Conservation (phyloP, 352 stramenopile genomes). For the Pythium graminicola region DNA sequence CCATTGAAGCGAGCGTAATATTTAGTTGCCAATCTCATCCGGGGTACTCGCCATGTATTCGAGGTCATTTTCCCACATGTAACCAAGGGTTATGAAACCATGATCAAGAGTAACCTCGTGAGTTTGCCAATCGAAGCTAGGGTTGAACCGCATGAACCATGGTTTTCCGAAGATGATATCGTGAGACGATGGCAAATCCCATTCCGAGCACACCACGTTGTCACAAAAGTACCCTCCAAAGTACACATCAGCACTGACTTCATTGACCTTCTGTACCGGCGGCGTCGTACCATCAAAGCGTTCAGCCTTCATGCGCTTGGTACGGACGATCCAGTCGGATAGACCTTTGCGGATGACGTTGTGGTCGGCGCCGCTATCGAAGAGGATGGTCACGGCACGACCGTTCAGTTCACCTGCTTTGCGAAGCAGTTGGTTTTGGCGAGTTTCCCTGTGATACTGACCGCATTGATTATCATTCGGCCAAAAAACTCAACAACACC, state of each 20-base stretch:
- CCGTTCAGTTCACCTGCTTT: conserved; percentile 1
- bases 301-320: neutral
- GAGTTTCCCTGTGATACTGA: too few species aligned
- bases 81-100: too few species aligned
- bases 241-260: neutral
- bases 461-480: too few species aligned
- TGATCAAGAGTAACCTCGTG: too few species aligned
- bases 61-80: too few species aligned
- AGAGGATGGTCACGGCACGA: neutral
- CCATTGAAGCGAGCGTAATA: too few species aligned
- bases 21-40: too few species aligned
- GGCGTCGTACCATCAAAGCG: conserved; percentile 3
- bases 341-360: conserved; percentile 15
- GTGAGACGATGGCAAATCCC: neutral
- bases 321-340: neutral
- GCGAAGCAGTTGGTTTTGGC: conserved; percentile 12
- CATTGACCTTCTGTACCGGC: neutral
- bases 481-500: too few species aligned
- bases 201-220: conserved; percentile 6
- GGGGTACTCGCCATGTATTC: too few species aligned
- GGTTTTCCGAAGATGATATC: conserved; percentile 20
- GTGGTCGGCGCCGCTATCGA: conserved; percentile 12
- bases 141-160: conserved; percentile 16
- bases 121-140: conserved; percentile 17
- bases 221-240: neutral